phyloP scores from a whole-genome alignment of 164 flowering plant species.

The Berberis vulgaris region DNA sequence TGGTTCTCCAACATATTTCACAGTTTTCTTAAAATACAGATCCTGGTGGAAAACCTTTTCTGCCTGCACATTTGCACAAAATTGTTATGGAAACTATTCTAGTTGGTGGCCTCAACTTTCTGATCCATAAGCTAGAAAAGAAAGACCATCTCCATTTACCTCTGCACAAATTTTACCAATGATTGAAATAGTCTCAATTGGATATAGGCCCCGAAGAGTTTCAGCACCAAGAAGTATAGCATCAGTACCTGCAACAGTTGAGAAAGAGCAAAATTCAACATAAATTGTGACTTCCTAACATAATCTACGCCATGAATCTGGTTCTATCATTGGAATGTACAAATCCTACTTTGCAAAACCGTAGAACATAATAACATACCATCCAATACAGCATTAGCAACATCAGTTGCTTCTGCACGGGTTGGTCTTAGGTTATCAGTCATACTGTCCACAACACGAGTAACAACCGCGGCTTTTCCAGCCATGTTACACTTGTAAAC shows the following conservation, averaged over 20 bases:
- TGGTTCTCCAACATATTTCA: conserved; percentile 83
- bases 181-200: conserved; percentile 62
- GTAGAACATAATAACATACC: conserved; percentile 18
- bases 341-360: not conserved
- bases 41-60: conserved; percentile 94
- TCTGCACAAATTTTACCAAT: conserved; percentile 79
- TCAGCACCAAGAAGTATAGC: conserved; percentile 89
- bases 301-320: too few relatives aligned
- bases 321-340: too few relatives aligned
- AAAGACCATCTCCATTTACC: conserved; percentile 19
- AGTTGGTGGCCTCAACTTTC: too few relatives aligned
- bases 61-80: conserved; percentile 45
- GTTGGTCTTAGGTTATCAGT: conserved; percentile 77
- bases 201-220: conserved; percentile 67
- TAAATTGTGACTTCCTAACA: not conserved
- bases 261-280: not conserved
- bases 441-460: conserved; percentile 88
- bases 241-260: conserved; percentile 47
- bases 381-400: conserved; percentile 75
- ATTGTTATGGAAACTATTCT: not conserved
- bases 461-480: conserved; percentile 80
- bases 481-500: conserved; percentile 76
- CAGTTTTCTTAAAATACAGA: conserved; percentile 72
- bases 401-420: conserved; percentile 85
- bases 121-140: not conserved